phyloP scores from a whole-genome alignment of 2,329 filamentous ascomycete species.

The Paecilomyces sp. region DNA sequence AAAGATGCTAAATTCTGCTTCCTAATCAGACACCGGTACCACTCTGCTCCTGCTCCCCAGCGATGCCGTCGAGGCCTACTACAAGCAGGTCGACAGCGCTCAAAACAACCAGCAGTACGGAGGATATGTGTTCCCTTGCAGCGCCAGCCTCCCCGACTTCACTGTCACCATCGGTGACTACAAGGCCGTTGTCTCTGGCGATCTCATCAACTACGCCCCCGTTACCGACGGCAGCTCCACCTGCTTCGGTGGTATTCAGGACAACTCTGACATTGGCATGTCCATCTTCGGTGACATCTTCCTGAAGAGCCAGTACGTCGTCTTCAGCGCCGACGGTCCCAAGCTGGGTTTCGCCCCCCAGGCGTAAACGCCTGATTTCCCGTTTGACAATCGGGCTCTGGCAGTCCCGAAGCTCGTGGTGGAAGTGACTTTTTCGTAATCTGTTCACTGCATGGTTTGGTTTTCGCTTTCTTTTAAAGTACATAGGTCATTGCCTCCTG shows the following conservation, averaged over 20 bases:
- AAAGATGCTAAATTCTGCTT: neutral
- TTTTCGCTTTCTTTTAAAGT: neutral
- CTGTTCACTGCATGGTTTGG: neutral
- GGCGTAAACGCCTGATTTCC: conserved; percentile 12
- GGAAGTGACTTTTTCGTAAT: neutral
- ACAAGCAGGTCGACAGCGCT: conserved; percentile 49
- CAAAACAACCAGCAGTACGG: conserved; percentile 32
- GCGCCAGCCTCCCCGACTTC: conserved; percentile 46
- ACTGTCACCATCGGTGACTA: conserved; percentile 44
- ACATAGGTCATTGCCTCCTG: neutral
- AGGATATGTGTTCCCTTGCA: conserved; percentile 51
- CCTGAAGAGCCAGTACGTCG: conserved; percentile 68
- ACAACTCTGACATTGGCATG: conserved; percentile 48
- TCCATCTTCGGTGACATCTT: conserved; percentile 73
- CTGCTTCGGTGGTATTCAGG: conserved; percentile 75
- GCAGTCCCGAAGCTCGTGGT: neutral
- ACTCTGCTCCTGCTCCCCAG: conserved; percentile 56
- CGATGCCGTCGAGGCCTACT: conserved; percentile 52
- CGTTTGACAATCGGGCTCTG: neutral
- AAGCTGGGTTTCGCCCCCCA: conserved; percentile 44
- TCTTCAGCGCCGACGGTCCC: conserved; percentile 54
- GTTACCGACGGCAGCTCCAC: conserved; percentile 25
- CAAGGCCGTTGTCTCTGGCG: conserved; percentile 45
- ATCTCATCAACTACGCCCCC: conserved; percentile 47
- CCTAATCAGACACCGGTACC: conserved; percentile 56